Evolutionary conservation across 2,329 filamentous ascomycete species (phyloP), one percentile per base, ranked within the genome.

Genomic region (Trichophyton rubrum): DNA sequence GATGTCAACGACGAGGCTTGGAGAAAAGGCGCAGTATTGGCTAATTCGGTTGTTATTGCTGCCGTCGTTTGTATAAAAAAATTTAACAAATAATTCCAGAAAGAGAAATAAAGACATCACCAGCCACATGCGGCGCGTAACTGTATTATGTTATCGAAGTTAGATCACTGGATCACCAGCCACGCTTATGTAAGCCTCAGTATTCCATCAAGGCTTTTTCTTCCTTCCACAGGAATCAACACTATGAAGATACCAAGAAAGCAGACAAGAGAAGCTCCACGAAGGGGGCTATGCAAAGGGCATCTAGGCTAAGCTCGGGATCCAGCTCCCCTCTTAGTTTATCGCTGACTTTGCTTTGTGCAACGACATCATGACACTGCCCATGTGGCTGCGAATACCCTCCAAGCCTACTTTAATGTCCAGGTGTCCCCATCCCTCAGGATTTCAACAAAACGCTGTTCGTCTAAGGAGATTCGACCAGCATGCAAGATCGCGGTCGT

Each of bases 401-500:
- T 33, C 47, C 51, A 33, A 35, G 51, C 51, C 30, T 58, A 58
- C 22, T 80, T 79, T 71, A 95, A 73, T 67, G 79, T 84, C 89
- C 89, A 95, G 61, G 69, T 68, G 1, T 67, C 72, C 22, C 67
- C 69, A 38, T 69, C 69, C n/a, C 65, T 69, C 13, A 72, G 64
- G 66, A 96, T 95, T 71, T 84, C 84, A 30, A 96, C 82, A 62
- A 89, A 82, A 60, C 90, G 79, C 61, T 82, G 57, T 81, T 96
- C 89, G 71, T 96, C 90, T 68, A 96, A 81, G 71, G 88, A 92
- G 69, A 85, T 80, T 65, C 91, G 79, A 0, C 92, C 91, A 1
- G 91, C 91, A 74, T 96, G 87, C 61, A 96, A 78, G 64, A 96
- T 96, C 0, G 91, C 91, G 7, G 90, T 95, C 0, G 91, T 96